Base-by-base conservation (phyloP, 768 basidiomycete species). In the Kwoniella europaea region DNA sequence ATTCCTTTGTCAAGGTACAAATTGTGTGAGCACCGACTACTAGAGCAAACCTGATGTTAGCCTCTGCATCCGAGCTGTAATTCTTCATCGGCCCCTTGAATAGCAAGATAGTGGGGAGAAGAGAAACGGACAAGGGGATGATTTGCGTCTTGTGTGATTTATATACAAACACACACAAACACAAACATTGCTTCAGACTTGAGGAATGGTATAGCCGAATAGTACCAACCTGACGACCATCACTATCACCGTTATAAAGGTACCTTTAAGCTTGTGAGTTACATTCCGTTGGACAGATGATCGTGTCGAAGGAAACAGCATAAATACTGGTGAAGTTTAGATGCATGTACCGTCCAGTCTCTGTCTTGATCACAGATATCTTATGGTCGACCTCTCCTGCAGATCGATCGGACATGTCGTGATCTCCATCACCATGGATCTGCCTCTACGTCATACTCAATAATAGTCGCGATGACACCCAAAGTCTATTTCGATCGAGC, bases 1-100 rank as follows among this genome's bases (percentile, higher is more conserved):
- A 58, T 58, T 42, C 57, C 57, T 58, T 58, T 58, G 27, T 58
- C 57, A 58, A 58, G 57, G 57, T 29, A 58, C 57, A n/a, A 18
- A 58, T 58, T 58, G 57, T 58, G 46, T 50, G 10, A 4, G 12
- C 13, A 15, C 12, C 2, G 46, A 4, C 18, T 50, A 16, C 46
- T 6, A 35, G 35, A 9, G 35, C 35, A 35, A 0, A 35, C 35
- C 35, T 6, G 6, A 29, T 4, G 29, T 29, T 29, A 13, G 10
- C 4, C 5, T 52, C 5, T 9, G 12, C 52, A 20, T 1, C 24
- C 9, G 55, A 18, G 55, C 55, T 18, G 3, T 5, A 24, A 56
- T 20, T 0, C 27, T 58, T 24, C 1, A 27, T 24, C 1, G 35
- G 35, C 1, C 3, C 6, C 5, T 35, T 35, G 35, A 35, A 1